These are phyloP conservation scores for Psilocybe azurescens DNA, from an alignment of 768 basidiomycete species.

Conservation along the genomic window DNA sequence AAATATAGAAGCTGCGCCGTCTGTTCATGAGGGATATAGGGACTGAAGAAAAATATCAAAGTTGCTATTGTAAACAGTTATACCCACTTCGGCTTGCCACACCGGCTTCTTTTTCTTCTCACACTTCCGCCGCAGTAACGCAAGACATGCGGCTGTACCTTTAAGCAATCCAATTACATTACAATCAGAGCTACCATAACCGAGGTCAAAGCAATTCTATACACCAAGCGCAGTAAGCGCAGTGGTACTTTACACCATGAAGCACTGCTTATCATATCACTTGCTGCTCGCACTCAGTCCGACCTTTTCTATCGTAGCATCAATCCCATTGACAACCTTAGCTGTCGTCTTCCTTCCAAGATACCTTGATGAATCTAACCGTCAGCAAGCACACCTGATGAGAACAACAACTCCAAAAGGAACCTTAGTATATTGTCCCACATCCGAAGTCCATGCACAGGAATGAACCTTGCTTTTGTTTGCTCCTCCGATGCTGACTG, in stretches of 20 bases:
- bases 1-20: constrained; percentile 48
- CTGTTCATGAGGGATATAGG: constrained; percentile 42
- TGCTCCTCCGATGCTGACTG: constrained; percentile 67
- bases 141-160: neutral
- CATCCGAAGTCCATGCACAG: constrained; percentile 58
- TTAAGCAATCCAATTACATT: neutral
- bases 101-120: neutral
- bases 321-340: constrained; percentile 37
- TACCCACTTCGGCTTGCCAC: neutral
- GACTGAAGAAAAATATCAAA: constrained; percentile 5
- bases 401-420: constrained; percentile 19
- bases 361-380: constrained; percentile 35
- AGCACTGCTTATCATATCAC: neutral
- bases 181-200: no score
- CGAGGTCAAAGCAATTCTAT: no score
- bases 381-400: neutral
- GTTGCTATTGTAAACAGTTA: neutral
- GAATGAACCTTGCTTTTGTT: constrained; percentile 40
- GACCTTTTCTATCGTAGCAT: constrained; percentile 31
- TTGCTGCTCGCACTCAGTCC: constrained; percentile 11
- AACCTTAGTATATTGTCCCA: constrained; percentile 60
- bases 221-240: no score
- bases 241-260: no score
- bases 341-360: constrained; percentile 50
- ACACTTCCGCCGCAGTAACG: neutral